Evolutionary conservation across 192 early-diverging fungal genomes (phyloP).

Genomic region (Coemansia javaensis): DNA sequence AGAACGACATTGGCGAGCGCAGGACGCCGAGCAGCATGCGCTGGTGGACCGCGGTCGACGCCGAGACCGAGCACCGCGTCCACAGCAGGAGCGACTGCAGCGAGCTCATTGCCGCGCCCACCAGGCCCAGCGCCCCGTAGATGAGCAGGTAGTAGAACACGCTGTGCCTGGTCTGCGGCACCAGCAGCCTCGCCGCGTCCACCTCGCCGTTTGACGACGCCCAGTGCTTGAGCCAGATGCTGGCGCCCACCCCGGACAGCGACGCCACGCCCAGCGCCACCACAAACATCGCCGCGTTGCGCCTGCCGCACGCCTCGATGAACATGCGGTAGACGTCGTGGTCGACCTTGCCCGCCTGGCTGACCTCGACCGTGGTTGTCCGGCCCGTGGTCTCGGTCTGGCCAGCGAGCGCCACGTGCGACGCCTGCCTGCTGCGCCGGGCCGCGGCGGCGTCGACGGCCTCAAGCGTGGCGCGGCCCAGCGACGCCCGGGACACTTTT

Average conservation of each 20-base stretch:
- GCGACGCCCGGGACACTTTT: conserved; percentile 23
- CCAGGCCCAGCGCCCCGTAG: too few relatives aligned
- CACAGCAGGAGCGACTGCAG: too few relatives aligned
- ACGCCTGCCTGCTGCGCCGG: background rate
- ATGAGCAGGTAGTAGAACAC: conserved; percentile 62
- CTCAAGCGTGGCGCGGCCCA: conserved; percentile 55
- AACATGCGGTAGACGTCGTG: conserved; percentile 77
- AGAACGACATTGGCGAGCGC: conserved; percentile 72
- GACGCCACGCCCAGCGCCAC: conserved; percentile 56
- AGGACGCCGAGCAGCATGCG: conserved; percentile 62
- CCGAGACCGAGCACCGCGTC: too few relatives aligned
- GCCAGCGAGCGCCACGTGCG: too few relatives aligned
- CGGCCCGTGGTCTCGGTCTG: conserved; percentile 18
- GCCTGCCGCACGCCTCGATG: conserved; percentile 66
- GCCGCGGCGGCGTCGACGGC: conserved; percentile 5
- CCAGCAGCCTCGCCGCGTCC: conserved; percentile 2
- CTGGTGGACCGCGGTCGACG: conserved; percentile 58
- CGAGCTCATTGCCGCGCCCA: too few relatives aligned
- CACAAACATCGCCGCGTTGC: too few relatives aligned
- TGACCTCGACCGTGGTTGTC: conserved; percentile 74
- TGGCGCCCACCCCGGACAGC: conserved; percentile 53
- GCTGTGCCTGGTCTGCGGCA: conserved; percentile 20
- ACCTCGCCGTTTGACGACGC: conserved; percentile 53
- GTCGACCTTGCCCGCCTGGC: conserved; percentile 74
- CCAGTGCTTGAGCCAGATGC: conserved; percentile 73